Conservation (phyloP, 106 monocot species). For the Platanthera guangdongensis region DNA sequence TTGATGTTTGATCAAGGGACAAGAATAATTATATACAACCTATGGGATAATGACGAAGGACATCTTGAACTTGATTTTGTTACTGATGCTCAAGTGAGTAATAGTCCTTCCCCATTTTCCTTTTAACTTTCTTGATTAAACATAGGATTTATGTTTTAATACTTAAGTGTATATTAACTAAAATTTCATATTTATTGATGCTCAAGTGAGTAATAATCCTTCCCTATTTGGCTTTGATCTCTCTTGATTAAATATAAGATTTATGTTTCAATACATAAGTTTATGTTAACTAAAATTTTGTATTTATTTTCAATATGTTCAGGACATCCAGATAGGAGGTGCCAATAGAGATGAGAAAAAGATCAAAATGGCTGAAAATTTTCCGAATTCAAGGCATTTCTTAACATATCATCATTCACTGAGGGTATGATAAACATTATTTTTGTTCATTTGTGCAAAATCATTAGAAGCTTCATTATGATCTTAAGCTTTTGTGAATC, state of each 20-base stretch:
- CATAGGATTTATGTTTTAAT: neutral
- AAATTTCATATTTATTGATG: neutral
- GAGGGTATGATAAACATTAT: constrained; percentile 38
- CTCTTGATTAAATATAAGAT: neutral
- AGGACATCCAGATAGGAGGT: constrained; percentile 93
- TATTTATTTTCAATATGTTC: constrained; percentile 21
- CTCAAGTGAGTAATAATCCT: neutral
- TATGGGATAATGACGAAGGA: constrained; percentile 92
- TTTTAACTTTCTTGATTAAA: neutral
- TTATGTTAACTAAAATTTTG: neutral
- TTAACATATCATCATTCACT: constrained; percentile 82
- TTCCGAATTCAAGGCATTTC: constrained; percentile 85
- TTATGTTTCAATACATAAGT: neutral
- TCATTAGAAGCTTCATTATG: neutral
- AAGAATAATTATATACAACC: constrained; percentile 78
- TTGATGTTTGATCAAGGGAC: constrained; percentile 64
- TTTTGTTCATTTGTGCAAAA: neutral
- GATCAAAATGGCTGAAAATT: constrained; percentile 71
- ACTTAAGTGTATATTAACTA: neutral
- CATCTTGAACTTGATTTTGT: constrained; percentile 83
- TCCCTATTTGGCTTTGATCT: neutral
- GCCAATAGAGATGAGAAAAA: constrained; percentile 84
- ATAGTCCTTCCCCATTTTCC: neutral
- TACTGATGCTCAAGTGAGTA: constrained; percentile 47
- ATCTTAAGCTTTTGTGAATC: neutral